phyloP scores from a whole-genome alignment of 2,329 filamentous ascomycete species.

The Aspergillus hortae region DNA sequence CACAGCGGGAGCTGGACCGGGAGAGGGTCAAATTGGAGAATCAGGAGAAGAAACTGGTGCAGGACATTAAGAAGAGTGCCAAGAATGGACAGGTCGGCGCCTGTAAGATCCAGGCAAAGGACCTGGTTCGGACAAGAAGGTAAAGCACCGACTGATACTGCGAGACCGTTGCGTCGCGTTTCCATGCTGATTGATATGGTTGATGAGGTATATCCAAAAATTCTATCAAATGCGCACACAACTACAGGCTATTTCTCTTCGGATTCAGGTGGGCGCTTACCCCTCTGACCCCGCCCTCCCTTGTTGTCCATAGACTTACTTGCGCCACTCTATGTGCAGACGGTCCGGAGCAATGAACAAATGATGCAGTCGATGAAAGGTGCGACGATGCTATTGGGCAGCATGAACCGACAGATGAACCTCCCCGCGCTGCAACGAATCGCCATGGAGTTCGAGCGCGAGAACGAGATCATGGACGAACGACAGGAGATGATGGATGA shows the following conservation, averaged over 20 bases:
- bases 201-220: conserved; percentile 81
- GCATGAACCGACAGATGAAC: conserved; percentile 98
- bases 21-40: conserved; percentile 95
- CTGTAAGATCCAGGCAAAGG: conserved; percentile 96
- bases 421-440: conserved; percentile 91
- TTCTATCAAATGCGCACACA: conserved; percentile 99
- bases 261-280: conserved; percentile 69
- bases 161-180: neutral
- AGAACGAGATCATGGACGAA: conserved; percentile 99
- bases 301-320: neutral
- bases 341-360: conserved; percentile 95
- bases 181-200: conserved; percentile 2
- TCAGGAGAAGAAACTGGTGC: conserved; percentile 94
- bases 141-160: conserved; percentile 30
- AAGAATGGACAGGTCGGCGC: conserved; percentile 99
- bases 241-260: conserved; percentile 88
- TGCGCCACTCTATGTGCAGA: conserved; percentile 51
- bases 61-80: conserved; percentile 96
- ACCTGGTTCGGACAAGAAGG: conserved; percentile 86
- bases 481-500: conserved; percentile 99
- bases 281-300: neutral
- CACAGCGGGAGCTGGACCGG: conserved; percentile 91
- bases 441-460: conserved; percentile 97
- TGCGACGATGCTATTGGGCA: conserved; percentile 84
- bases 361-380: conserved; percentile 99